These are phyloP conservation scores for Arthrobotrys pseudoclavata DNA, from an alignment of 2,329 filamentous ascomycete species.

Conservation along the genomic window DNA sequence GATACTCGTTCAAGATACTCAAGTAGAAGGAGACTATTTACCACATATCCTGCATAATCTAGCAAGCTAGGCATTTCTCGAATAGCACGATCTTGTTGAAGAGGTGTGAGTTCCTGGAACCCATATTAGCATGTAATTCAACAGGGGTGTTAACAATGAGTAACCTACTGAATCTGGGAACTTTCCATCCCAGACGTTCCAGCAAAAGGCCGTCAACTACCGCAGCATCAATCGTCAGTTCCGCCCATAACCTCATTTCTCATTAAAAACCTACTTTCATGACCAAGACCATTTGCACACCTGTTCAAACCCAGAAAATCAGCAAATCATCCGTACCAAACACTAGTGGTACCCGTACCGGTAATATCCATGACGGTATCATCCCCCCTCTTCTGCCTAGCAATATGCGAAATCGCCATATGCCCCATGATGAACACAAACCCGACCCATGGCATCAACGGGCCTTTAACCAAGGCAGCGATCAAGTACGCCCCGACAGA, in stretches of 20 bases:
- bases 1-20: neutral
- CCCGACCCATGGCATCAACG: conserved; percentile 97
- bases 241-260: neutral
- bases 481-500: conserved; percentile 85
- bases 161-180: conserved; percentile 72
- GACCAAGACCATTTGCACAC: conserved; percentile 96
- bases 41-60: conserved; percentile 88
- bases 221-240: neutral
- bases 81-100: conserved; percentile 86
- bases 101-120: conserved; percentile 80
- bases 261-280: conserved; percentile 76
- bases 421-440: conserved; percentile 96
- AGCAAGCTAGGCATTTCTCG: conserved; percentile 79
- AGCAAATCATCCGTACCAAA: conserved; percentile 23
- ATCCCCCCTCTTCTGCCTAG: conserved; percentile 78
- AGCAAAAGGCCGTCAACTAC: conserved; percentile 87
- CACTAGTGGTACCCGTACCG: conserved; percentile 66
- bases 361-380: conserved; percentile 85
- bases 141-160: neutral
- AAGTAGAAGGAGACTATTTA: conserved; percentile 44
- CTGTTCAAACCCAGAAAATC: conserved; percentile 52
- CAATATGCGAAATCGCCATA: conserved; percentile 90
- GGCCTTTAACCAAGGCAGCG: conserved; percentile 83
- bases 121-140: conserved; percentile 7
- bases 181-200: conserved; percentile 95